Base-by-base conservation (phyloP, 2,329 filamentous ascomycete genomes). In the Cytospora mali region DNA sequence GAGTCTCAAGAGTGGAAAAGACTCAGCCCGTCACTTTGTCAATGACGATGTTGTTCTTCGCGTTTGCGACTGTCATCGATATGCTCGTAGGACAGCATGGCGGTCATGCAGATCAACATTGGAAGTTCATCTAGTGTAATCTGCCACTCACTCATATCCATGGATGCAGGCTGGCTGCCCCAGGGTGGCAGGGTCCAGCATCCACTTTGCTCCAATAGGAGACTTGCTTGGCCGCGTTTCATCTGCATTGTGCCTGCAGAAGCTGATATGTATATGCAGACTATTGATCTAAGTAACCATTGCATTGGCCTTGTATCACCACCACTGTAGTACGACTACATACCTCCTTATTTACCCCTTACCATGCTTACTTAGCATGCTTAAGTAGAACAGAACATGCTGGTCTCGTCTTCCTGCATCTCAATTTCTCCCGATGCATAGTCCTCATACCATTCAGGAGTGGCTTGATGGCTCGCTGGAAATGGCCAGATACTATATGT, bases 181-280 rank as follows among this genome's bases (percentile, higher is more conserved):
- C 28, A 60, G 35, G 51, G 35, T 9, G 10, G n/a, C 16, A 18
- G 6, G 35, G 35, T 16, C 21, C 6, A n/a, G 14, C 7, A 25
- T 28, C 33, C 48, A 48, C 25, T 21, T 9, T 4, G 39, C 18
- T n/a, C 18, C 33, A 29, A 46, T 48, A 28, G 50, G 35, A 13
- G 50, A 59, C 23, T 18, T 52, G 29, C 48, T 18, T 52, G n/a
- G n/a, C n/a, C n/a, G 33, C 35, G 49, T 53, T 53, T 50, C 58
- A 55, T 27, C 29, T 60, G 58, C 58, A 60, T 54, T 60, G 58
- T 60, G 58, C 58, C 50, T 60, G 35, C 46, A 33, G 58, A 48
- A 35, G 50, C 50, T 60, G 46, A 31, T 54, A 28, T 21, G 35
- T 46, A 50, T 29, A 52, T 35, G 50, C 28, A 31, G 29, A 31